Percentiles rank a stretch among this genome's conserved stretches.
These are phyloP conservation scores for Globisporangium orthogonon DNA, from an alignment of 352 stramenopile species.

Conservation along the genomic window DNA sequence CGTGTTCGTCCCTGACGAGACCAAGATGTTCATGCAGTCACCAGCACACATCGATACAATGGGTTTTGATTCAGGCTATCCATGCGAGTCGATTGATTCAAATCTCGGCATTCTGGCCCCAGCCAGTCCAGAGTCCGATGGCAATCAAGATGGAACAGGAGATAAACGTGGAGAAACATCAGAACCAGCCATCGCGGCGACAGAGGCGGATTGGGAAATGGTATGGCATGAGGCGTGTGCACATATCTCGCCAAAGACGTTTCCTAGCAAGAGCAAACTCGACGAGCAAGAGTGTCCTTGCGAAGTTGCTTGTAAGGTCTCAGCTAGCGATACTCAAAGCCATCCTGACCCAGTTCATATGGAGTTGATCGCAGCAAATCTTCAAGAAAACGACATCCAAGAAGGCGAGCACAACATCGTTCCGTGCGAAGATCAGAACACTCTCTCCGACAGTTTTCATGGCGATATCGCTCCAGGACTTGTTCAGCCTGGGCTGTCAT, in stretches of 20 bases:
- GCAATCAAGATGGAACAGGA: not conserved
- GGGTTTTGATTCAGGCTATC: not conserved
- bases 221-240: not conserved
- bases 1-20: not conserved
- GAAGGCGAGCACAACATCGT: not conserved
- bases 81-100: too few species aligned
- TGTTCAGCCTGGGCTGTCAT: not conserved
- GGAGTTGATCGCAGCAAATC: not conserved
- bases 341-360: not conserved
- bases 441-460: not conserved
- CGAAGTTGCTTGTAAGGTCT: not conserved
- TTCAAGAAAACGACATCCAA: not conserved
- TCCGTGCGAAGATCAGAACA: not conserved
- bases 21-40: not conserved
- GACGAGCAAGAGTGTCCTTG: not conserved
- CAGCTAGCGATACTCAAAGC: not conserved
- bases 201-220: too few species aligned
- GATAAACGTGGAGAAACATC: not conserved
- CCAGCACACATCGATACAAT: not conserved
- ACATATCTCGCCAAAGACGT: not conserved
- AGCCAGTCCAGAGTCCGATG: not conserved
- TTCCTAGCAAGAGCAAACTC: not conserved
- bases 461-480: not conserved
- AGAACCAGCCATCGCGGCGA: not conserved
- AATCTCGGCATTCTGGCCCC: too few species aligned